Base-by-base conservation (phyloP, 345 rosid species). In the Cochlearia excelsa region DNA sequence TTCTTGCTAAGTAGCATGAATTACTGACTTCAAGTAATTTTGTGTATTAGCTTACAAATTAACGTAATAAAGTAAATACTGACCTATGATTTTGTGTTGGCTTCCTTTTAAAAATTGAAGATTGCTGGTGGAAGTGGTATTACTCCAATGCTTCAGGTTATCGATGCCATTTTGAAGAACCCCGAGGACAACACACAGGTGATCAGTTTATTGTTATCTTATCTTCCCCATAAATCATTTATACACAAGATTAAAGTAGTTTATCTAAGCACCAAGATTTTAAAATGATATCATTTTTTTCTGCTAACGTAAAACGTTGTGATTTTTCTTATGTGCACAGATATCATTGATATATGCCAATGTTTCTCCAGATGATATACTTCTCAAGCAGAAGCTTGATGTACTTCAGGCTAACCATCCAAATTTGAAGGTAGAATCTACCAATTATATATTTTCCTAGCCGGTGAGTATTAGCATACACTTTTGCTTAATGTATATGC, bases 101-200 rank as follows among this genome's bases (percentile, higher is more conserved):
- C 43, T 6, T 4, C 30, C 1, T 48, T 31, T 26, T 26, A 26
- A 16, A 16, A 16, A 16, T 16, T 51, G 55, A 30, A 88, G 98
- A 83, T 91, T 73, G 95, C 98, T 16, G 98, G 98, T 68, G 98
- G 98, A 58, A 73, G 87, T 41, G 98, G 98, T 63, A 91, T 91
- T 67, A 88, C 98, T 43, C 98, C 98, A 57, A 91, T 91, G 96
- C 90, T 91, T 74, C 98, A 91, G 73, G 86, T 88, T 37, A 86
- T 91, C 42, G 98, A 91, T 66, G 92, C 88, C 54, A 83, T 91
- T 53, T 40, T 91, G 71, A 88, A 82, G 81, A 88, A 91, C 70
- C 87, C 92, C 1, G 83, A 86, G 44, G 98, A 91, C 81, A 88
- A 86, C 58, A 88, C 98, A 49, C 82, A 91, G 95, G 96, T 87